These are phyloP conservation scores for Circinella minor DNA, from an alignment of 371 early-diverging fungal genomes.

Conservation along the genomic window DNA sequence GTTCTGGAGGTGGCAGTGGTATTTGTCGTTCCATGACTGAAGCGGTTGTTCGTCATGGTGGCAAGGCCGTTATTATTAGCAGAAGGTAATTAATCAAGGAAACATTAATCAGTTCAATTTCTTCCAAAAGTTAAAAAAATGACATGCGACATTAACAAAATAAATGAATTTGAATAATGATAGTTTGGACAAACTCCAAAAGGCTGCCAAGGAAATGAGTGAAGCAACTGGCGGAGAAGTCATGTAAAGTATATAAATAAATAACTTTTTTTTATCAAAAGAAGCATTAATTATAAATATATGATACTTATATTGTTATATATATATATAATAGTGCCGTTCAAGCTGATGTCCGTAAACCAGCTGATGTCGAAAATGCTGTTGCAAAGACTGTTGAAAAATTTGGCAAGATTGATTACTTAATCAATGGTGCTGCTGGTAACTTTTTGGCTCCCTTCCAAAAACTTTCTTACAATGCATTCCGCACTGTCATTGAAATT, in stretches of 20 bases:
- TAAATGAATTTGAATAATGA: background rate
- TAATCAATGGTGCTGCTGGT: conserved; percentile 75
- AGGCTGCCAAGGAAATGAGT: conserved; percentile 71
- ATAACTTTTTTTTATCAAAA: background rate
- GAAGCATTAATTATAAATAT: no score
- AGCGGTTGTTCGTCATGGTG: conserved; percentile 80
- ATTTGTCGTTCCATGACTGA: conserved; percentile 83
- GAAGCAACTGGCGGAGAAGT: conserved; percentile 61
- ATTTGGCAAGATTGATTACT: conserved; percentile 72
- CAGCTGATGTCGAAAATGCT: conserved; percentile 65
- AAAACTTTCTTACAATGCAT: conserved; percentile 75
- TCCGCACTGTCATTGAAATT: conserved; percentile 66
- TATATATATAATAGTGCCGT: conserved; percentile 35
- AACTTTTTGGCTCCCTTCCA: conserved; percentile 79
- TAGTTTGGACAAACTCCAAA: conserved; percentile 64
- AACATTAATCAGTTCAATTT: no score
- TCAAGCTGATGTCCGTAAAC: conserved; percentile 71
- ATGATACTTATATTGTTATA: background rate
- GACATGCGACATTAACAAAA: background rate
- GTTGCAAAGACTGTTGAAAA: conserved; percentile 64
- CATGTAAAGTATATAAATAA: conserved; percentile 31
- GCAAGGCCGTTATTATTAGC: conserved; percentile 70
- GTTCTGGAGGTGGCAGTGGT: conserved; percentile 66
- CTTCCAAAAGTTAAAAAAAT: no score
- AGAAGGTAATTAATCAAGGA: conserved; percentile 51